Percentiles rank a stretch among this genome's conserved stretches.
These are phyloP conservation scores for Linnemannia zychae DNA, from an alignment of 192 early-diverging fungal genomes.

Conservation along the genomic window DNA sequence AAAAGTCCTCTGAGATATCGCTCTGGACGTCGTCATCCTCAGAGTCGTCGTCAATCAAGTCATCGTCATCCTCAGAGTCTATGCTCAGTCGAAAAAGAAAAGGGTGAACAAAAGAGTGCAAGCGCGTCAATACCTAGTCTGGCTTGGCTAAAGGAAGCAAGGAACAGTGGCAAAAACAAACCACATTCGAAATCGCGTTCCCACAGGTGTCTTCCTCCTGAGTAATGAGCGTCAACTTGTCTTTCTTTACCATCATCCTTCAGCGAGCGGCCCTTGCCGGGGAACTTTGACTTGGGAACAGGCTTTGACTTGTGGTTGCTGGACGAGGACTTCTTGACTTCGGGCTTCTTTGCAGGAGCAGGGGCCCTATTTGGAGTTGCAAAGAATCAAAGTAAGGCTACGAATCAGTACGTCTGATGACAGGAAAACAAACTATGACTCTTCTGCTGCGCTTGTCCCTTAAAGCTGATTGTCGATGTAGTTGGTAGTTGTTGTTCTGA, in stretches of 20 bases:
- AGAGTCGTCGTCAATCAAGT: slow-evolving; percentile 28
- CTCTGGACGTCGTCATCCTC: slow-evolving; percentile 32
- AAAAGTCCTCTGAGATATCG: slow-evolving; percentile 37
- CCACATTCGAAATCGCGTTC: not conserved
- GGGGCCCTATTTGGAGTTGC: not conserved
- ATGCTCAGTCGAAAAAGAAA: not conserved
- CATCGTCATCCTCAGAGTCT: slow-evolving; percentile 43
- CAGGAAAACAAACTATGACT: not conserved
- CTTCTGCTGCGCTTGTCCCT: not conserved
- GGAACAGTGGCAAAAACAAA: not conserved
- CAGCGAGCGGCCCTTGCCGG: slow-evolving; percentile 48
- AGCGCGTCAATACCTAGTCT: no score
- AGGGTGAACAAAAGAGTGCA: not conserved
- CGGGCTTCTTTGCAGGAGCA: slow-evolving; percentile 39
- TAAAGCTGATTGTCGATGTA: not conserved
- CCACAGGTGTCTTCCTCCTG: not conserved
- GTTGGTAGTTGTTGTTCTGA: not conserved
- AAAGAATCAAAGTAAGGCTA: not conserved
- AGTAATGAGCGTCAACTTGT: not conserved
- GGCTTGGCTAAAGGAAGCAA: no score
- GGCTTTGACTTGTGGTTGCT: slow-evolving; percentile 25
- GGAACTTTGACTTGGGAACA: slow-evolving; percentile 43
- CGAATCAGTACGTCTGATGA: not conserved
- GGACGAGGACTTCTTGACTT: slow-evolving; percentile 37
- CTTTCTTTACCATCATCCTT: slow-evolving; percentile 8